phyloP scores from a whole-genome alignment of 148 eudicot genomes.

The Rhododendron mucronatum region DNA sequence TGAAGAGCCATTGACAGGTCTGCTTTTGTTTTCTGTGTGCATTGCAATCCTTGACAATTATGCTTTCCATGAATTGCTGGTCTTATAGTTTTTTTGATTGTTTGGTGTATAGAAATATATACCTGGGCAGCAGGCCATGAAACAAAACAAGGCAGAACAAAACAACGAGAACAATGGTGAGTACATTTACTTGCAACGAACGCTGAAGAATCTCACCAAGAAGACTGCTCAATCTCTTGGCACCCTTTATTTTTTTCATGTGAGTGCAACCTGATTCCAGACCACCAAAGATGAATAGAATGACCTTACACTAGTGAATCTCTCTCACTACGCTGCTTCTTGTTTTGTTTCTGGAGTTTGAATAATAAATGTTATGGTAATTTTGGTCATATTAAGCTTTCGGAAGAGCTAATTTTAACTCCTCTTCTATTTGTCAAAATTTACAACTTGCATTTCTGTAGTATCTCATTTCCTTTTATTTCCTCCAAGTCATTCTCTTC shows the following conservation, averaged over 20 bases:
- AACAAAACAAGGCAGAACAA: conserved; percentile 29
- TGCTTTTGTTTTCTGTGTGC: neutral
- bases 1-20: conserved; percentile 86
- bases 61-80: neutral
- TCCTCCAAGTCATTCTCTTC: neutral
- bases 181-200: neutral
- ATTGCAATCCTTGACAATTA: neutral
- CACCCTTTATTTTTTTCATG: neutral
- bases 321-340: neutral
- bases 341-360: neutral
- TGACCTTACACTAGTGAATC: neutral
- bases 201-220: neutral
- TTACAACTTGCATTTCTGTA: neutral
- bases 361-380: neutral
- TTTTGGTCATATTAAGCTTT: neutral
- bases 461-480: neutral
- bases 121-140: conserved; percentile 48
- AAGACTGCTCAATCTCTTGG: neutral
- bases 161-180: conserved; percentile 35
- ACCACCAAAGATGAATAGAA: neutral
- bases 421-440: neutral
- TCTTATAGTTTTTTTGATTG: neutral
- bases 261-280: neutral
- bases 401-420: neutral
- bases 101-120: conserved; percentile 36